Base-by-base conservation (phyloP, 352 stramenopile species). In the Elongisporangium anandrum region DNA sequence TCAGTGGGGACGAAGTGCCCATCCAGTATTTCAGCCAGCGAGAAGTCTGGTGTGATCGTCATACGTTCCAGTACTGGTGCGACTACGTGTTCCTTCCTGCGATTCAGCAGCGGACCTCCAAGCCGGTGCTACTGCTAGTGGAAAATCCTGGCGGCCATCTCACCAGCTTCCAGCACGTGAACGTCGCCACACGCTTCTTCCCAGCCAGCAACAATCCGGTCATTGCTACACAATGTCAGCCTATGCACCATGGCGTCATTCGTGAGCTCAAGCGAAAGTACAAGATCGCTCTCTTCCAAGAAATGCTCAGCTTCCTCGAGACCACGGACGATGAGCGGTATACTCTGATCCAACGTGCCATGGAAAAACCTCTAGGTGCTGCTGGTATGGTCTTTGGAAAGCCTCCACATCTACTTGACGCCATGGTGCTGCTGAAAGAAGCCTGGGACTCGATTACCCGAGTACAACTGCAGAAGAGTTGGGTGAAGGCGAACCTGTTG, bases 61-160 rank as follows among this genome's bases (percentile, higher is more conserved):
- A 63, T 48, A 85, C 77, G 23, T 87, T 85, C 47, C 68, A 71
- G 56, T 69, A 82, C 41, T 87, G 77, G 77, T 81, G 76, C 34
- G 23, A 74, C 10, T 48, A 65, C 17, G 69, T 87, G 4, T 85
- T 87, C 52, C 26, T 80, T 1, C 77, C 77, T 1, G 70, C 77
- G 12, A 60, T 87, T 5, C 65, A 68, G 20, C 59, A 73, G 56
- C 73, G 66, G 21, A 87, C 75, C 16, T 69, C 70, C 24, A 73
- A 66, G 29, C 70, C 60, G 3, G 68, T 87, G 20, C 56, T 87
- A 50, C 61, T 85, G 2, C 50, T 87, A 3, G 54, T 73, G 5
- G 75, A 85, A 55, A 79, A 87, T 49, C 69, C 72, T 24, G 75
- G 72, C 16, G 68, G 68, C 0, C 75, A 69, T 20, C 61, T 84